Conservation (phyloP, 2,329 filamentous ascomycete species). For the Arthrobotrys sinensis region DNA sequence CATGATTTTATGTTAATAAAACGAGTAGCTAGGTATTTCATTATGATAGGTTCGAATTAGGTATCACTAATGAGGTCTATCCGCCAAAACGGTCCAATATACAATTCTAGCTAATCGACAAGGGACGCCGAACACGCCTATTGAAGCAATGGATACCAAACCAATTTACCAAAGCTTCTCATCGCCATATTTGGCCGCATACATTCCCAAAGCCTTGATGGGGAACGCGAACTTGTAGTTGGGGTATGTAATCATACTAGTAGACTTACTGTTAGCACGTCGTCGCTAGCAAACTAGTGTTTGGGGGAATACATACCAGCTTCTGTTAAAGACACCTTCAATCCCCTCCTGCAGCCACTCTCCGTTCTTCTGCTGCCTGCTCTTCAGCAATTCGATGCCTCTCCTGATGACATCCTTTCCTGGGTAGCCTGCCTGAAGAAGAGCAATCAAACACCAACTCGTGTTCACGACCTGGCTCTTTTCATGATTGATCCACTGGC, state of each 20-base stretch:
- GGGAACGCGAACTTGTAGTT: slow-evolving; percentile 99
- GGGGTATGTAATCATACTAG: slow-evolving; percentile 95
- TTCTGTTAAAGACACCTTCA: slow-evolving; percentile 99
- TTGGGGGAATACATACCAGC: slow-evolving; percentile 76
- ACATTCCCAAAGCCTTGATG: slow-evolving; percentile 94
- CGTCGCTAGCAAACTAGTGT: background rate
- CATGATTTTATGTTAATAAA: no score
- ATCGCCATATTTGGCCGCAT: slow-evolving; percentile 79
- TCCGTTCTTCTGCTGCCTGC: slow-evolving; percentile 86
- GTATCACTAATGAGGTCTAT: background rate
- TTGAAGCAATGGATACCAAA: background rate
- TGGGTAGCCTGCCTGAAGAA: slow-evolving; percentile 87
- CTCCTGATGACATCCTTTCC: slow-evolving; percentile 79
- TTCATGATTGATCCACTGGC: slow-evolving; percentile 64
- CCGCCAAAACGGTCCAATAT: background rate
- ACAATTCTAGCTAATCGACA: background rate
- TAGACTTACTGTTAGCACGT: background rate
- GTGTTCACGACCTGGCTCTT: slow-evolving; percentile 87
- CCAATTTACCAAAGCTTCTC: slow-evolving; percentile 63
- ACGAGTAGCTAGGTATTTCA: background rate
- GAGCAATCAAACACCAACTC: slow-evolving; percentile 86
- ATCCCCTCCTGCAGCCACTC: slow-evolving; percentile 97
- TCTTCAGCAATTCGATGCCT: slow-evolving; percentile 85
- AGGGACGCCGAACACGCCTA: background rate
- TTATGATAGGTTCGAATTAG: background rate